Conservation (phyloP, 371 early-diverging fungal genomes). For the Zopfochytrium polystomum region DNA sequence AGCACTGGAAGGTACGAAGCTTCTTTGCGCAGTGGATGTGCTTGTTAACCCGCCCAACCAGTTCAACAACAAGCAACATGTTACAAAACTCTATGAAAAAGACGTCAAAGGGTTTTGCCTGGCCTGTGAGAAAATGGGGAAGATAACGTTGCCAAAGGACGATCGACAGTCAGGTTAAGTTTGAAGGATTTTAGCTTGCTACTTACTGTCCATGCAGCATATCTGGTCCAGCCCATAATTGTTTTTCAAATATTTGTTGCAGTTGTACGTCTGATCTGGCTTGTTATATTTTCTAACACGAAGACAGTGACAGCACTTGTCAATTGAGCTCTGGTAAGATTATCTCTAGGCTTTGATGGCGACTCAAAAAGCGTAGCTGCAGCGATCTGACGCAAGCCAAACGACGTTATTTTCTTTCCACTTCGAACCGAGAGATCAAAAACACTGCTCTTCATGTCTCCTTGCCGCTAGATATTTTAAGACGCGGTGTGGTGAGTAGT, state of each 20-base stretch:
- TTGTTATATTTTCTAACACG: not conserved
- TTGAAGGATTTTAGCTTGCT: too few relatives aligned
- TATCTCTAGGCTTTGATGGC: not conserved
- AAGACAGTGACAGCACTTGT: constrained; percentile 22
- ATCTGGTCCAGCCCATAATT: constrained; percentile 39
- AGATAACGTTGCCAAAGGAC: constrained; percentile 36
- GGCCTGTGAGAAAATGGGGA: constrained; percentile 33
- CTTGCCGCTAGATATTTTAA: constrained; percentile 27
- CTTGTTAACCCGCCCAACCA: not conserved
- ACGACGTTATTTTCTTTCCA: constrained; percentile 38
- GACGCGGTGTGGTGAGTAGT: constrained; percentile 23
- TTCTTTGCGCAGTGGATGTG: too few relatives aligned
- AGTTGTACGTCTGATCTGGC: constrained; percentile 7
- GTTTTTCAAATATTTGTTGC: constrained; percentile 36
- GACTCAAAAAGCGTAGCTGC: constrained; percentile 17
- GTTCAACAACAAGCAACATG: constrained; percentile 27
- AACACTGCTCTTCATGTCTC: constrained; percentile 38
- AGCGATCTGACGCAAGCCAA: constrained; percentile 35
- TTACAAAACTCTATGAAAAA: constrained; percentile 31
- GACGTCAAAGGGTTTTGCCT: constrained; percentile 40
- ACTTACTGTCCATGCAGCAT: constrained; percentile 13
- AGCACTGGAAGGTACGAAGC: constrained; percentile 25
- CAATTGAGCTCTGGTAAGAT: constrained; percentile 28
- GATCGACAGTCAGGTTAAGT: constrained; percentile 36
- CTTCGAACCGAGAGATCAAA: constrained; percentile 30